Conservation (phyloP, 768 basidiomycete species). For the Suillus decipiens region DNA sequence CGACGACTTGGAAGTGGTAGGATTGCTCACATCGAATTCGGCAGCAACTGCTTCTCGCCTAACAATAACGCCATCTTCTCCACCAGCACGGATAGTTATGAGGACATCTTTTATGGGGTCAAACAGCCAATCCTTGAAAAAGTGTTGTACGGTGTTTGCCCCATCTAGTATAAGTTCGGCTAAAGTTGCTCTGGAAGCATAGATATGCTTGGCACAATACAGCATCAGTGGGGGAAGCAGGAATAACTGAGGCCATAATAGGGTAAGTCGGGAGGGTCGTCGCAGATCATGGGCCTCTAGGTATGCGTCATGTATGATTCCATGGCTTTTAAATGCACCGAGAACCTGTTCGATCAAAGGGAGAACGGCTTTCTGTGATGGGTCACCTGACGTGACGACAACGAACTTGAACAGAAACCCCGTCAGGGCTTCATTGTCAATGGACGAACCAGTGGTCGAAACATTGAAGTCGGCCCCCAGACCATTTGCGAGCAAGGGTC, state of each 20-base stretch:
- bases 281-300: conserved; percentile 44
- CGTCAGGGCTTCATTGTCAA: conserved; percentile 11
- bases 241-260: conserved; percentile 82
- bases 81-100: conserved; percentile 80
- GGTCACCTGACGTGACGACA: conserved; percentile 10
- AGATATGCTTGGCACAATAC: conserved; percentile 50
- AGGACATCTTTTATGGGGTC: conserved; percentile 83
- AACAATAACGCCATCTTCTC: conserved; percentile 74
- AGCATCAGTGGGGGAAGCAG: conserved; percentile 70
- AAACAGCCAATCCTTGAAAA: conserved; percentile 81
- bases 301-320: conserved; percentile 30
- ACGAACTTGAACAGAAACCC: conserved; percentile 26
- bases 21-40: conserved; percentile 69
- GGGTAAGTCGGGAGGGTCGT: conserved; percentile 68
- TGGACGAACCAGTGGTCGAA: background rate
- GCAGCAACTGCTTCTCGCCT: conserved; percentile 80
- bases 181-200: conserved; percentile 61
- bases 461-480: conserved; percentile 22
- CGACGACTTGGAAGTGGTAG: conserved; percentile 4
- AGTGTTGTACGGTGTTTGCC: conserved; percentile 65
- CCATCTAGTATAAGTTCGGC: conserved; percentile 58
- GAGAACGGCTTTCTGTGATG: conserved; percentile 14
- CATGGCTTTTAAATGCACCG: conserved; percentile 28
- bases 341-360: conserved; percentile 21
- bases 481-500: conserved; percentile 44